Evolutionary conservation across 2,329 filamentous ascomycete species (phyloP).

Genomic region (Aspergillus novofumigatus): DNA sequence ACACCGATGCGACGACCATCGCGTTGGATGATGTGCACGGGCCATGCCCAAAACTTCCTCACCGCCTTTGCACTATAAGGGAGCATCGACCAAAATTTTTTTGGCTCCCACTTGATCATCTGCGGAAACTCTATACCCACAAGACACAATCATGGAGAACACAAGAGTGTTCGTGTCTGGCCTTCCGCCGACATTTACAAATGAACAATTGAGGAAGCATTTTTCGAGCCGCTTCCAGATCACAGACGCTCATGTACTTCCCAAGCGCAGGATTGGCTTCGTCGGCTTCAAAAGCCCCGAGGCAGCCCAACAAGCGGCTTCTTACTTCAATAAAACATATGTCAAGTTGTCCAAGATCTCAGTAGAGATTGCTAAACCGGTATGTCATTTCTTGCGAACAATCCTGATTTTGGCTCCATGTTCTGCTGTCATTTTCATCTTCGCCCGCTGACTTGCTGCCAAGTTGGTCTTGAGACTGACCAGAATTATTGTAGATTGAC

Average conservation of each 20-base stretch:
- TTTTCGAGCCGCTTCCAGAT: constrained; percentile 74
- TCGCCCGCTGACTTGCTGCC: constrained; percentile 33
- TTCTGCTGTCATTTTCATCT: constrained; percentile 18
- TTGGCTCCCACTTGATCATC: constrained; percentile 7
- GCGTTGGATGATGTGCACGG: constrained; percentile 19
- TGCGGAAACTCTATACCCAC: constrained; percentile 11
- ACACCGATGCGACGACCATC: constrained; percentile 9
- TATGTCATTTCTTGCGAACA: constrained; percentile 42
- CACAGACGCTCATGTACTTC: constrained; percentile 89
- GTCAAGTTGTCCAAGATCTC: constrained; percentile 92
- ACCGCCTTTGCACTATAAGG: constrained; percentile 33
- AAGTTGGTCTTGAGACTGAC: constrained; percentile 41
- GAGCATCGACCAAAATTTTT: constrained; percentile 14
- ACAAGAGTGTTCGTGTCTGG: constrained; percentile 70
- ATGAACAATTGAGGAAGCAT: constrained; percentile 82
- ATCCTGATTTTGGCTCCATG: constrained; percentile 10
- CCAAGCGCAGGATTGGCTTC: constrained; percentile 88
- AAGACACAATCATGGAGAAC: constrained; percentile 58
- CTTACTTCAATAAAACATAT: constrained; percentile 93
- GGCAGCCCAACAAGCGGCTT: constrained; percentile 76
- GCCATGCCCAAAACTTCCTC: constrained; percentile 20
- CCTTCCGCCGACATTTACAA: constrained; percentile 77
- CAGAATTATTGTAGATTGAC: constrained; percentile 37
- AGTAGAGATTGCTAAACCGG: constrained; percentile 82
- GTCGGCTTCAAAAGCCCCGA: constrained; percentile 84